Percentiles rank a stretch among this genome's conserved stretches.
These are phyloP conservation scores for Backusella liffmaniae DNA, from an alignment of 192 early-diverging fungal species.

Conservation along the genomic window DNA sequence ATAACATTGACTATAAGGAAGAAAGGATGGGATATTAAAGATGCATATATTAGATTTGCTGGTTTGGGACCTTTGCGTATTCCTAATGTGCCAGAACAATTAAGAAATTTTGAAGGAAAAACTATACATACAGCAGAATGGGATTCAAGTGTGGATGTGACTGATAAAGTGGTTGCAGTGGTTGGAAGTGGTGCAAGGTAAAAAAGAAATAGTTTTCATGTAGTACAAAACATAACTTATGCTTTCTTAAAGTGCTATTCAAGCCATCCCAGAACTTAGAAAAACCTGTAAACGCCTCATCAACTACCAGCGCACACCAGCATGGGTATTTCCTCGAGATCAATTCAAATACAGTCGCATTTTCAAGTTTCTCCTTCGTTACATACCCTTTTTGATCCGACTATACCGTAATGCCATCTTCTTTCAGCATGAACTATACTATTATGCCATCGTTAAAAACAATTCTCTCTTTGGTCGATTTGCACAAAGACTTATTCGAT, in stretches of 20 bases:
- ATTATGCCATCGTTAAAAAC: constrained; percentile 38
- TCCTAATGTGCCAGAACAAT: constrained; percentile 47
- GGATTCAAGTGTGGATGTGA: constrained; percentile 46
- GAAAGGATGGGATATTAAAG: neutral
- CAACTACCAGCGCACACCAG: constrained; percentile 53
- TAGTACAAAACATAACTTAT: neutral
- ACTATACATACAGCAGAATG: constrained; percentile 56
- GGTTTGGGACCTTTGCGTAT: constrained; percentile 50
- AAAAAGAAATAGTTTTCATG: neutral
- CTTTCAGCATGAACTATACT: constrained; percentile 41
- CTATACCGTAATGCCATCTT: constrained; percentile 17
- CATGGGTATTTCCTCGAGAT: constrained; percentile 41
- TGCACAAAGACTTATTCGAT: constrained; percentile 28
- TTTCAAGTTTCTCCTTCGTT: constrained; percentile 39
- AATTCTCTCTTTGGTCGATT: constrained; percentile 40
- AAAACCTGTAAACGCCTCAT: constrained; percentile 40
- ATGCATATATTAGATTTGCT: constrained; percentile 22
- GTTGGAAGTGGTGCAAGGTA: constrained; percentile 55
- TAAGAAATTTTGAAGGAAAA: constrained; percentile 48
- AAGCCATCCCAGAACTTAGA: constrained; percentile 46
- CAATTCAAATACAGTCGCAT: constrained; percentile 32
- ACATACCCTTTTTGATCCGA: constrained; percentile 36
- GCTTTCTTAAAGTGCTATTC: constrained; percentile 39
- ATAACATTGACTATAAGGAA: neutral
- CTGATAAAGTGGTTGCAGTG: constrained; percentile 44